Conservation (phyloP, 164 flowering plant genomes). For the Sedum album region DNA sequence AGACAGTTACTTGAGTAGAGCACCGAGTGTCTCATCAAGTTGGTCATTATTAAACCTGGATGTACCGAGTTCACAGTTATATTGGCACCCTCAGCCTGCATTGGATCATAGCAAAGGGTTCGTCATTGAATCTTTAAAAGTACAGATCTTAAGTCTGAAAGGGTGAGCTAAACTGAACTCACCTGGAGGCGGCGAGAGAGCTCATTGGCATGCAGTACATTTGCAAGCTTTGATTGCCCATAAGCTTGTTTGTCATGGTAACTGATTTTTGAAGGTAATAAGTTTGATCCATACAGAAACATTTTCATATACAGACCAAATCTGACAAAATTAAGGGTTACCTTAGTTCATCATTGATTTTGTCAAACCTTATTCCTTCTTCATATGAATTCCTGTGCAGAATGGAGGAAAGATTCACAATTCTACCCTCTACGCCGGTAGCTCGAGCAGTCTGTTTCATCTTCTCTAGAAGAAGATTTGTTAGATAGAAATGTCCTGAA, state of each 20-base stretch:
- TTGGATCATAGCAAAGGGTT: neutral
- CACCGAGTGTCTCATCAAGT: neutral
- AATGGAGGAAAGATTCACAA: slow-evolving; percentile 79
- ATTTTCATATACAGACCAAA: neutral
- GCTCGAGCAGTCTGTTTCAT: slow-evolving; percentile 70
- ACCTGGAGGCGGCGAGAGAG: slow-evolving; percentile 80
- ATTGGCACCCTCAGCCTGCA: neutral
- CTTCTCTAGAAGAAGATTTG: slow-evolving; percentile 86
- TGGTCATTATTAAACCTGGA: slow-evolving; percentile 1
- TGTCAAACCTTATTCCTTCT: slow-evolving; percentile 58
- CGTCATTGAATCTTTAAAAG: neutral
- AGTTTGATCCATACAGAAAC: neutral
- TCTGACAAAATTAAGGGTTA: slow-evolving; percentile 5
- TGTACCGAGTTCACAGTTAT: neutral
- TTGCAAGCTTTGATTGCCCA: slow-evolving; percentile 93
- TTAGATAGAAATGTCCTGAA: slow-evolving; percentile 81
- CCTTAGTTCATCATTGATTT: slow-evolving; percentile 52
- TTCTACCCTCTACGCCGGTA: slow-evolving; percentile 76
- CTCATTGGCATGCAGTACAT: slow-evolving; percentile 81
- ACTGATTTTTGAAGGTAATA: slow-evolving; percentile 26
- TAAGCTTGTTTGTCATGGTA: slow-evolving; percentile 83
- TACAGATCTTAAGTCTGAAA: neutral
- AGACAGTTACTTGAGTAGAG: neutral
- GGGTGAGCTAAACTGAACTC: neutral
- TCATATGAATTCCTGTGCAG: slow-evolving; percentile 63